Conservation (phyloP, 2,329 filamentous ascomycete genomes). For the Tolypocladium ovalisporum region DNA sequence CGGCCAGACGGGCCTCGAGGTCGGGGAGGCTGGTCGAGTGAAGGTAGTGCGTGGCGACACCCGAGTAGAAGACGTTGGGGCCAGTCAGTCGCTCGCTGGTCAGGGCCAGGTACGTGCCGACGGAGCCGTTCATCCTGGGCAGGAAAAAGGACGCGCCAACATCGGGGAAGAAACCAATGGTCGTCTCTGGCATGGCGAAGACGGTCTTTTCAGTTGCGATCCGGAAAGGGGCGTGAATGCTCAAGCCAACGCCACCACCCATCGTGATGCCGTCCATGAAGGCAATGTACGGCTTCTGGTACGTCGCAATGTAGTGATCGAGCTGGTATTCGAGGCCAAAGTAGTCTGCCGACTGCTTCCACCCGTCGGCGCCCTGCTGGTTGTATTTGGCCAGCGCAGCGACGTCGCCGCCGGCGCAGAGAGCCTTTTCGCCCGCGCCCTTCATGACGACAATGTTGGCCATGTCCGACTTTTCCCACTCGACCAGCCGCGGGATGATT, state of each 20-base stretch:
- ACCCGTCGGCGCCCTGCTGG: conserved; percentile 53
- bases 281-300: conserved; percentile 83
- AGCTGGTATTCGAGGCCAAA: conserved; percentile 94
- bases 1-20: conserved; percentile 75
- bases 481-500: conserved; percentile 76
- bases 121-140: conserved; percentile 71
- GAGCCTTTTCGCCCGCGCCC: conserved; percentile 71
- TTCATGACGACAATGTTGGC: conserved; percentile 90
- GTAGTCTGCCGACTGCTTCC: conserved; percentile 68
- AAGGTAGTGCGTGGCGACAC: conserved; percentile 90
- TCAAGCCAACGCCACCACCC: conserved; percentile 92
- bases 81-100: conserved; percentile 78
- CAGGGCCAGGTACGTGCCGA: conserved; percentile 87
- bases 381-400: conserved; percentile 67
- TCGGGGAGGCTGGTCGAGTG: conserved; percentile 78
- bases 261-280: conserved; percentile 98
- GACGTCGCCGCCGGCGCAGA: conserved; percentile 93
- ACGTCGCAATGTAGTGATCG: conserved; percentile 90
- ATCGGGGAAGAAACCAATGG: conserved; percentile 96
- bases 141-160: conserved; percentile 96
- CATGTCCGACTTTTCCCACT: conserved; percentile 92
- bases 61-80: conserved; percentile 78
- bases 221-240: conserved; percentile 87
- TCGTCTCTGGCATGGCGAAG: conserved; percentile 98
- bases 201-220: conserved; percentile 93